These are phyloP conservation scores for Aspergillus texensis DNA, from an alignment of 2,329 filamentous ascomycete genomes.

Conservation along the genomic window DNA sequence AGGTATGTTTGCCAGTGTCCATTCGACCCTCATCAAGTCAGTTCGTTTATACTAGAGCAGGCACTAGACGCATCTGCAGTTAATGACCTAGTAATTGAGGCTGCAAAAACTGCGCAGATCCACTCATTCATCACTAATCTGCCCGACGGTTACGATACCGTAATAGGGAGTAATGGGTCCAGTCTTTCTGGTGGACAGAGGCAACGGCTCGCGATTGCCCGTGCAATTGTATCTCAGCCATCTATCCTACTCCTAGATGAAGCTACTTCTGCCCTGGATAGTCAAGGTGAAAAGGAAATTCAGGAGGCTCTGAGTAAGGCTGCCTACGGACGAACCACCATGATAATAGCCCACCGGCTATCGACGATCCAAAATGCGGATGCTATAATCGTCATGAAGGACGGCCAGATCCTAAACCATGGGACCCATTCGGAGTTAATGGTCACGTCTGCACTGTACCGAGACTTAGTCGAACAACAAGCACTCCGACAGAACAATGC, in stretches of 20 bases:
- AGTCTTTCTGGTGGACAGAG: background rate
- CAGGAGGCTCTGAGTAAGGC: background rate
- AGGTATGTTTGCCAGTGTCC: background rate
- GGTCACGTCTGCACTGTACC: background rate
- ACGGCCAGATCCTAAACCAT: background rate
- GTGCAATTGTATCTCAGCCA: background rate
- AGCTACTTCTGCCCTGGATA: background rate
- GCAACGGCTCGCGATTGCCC: background rate
- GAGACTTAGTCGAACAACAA: background rate
- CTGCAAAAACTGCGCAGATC: background rate
- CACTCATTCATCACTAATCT: background rate
- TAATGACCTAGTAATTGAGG: background rate
- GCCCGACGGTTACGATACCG: background rate
- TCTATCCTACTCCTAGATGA: background rate
- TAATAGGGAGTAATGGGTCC: background rate
- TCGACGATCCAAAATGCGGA: background rate
- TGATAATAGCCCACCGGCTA: background rate
- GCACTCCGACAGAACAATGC: background rate
- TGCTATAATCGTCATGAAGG: background rate
- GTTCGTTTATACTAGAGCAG: background rate
- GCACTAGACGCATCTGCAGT: background rate
- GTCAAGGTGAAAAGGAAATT: background rate
- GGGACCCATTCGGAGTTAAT: background rate
- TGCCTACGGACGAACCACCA: background rate
- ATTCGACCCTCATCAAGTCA: background rate